Conservation (phyloP, 257 asterid species). For the Solanum bukasovii region DNA sequence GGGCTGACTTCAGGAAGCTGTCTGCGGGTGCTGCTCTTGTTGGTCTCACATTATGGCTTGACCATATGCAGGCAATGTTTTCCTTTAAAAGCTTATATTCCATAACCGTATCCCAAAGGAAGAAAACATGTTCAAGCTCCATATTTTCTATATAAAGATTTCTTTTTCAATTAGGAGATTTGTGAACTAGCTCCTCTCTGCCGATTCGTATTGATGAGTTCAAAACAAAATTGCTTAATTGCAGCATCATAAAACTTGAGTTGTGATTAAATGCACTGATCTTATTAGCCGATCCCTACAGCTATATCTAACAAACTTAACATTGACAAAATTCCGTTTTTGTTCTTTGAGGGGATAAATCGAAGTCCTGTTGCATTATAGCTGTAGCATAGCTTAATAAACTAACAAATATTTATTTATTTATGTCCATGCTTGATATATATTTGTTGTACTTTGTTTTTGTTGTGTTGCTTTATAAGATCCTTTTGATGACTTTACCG, state of each 20-base stretch:
- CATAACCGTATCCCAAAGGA: background rate
- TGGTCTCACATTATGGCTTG: constrained; percentile 93
- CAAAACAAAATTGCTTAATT: background rate
- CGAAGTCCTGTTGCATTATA: background rate
- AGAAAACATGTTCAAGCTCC: background rate
- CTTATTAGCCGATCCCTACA: background rate
- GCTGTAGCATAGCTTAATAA: background rate
- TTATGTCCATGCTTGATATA: background rate
- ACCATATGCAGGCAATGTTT: constrained; percentile 82
- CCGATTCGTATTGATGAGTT: background rate
- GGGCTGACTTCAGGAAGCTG: constrained; percentile 87
- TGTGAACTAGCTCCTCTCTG: background rate
- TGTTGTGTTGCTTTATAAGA: background rate
- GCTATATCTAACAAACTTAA: background rate
- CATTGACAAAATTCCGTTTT: background rate
- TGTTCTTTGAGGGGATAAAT: background rate
- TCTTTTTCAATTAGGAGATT: background rate
- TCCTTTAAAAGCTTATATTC: background rate
- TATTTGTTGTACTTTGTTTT: background rate
- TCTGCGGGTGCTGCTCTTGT: constrained; percentile 97
- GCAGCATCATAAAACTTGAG: background rate
- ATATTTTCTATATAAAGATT: background rate
- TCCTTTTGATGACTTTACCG: background rate
- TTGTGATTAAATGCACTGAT: background rate
- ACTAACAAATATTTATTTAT: background rate